Conservation (phyloP, 176 grass and related monocot genomes). For the Zea mays region DNA sequence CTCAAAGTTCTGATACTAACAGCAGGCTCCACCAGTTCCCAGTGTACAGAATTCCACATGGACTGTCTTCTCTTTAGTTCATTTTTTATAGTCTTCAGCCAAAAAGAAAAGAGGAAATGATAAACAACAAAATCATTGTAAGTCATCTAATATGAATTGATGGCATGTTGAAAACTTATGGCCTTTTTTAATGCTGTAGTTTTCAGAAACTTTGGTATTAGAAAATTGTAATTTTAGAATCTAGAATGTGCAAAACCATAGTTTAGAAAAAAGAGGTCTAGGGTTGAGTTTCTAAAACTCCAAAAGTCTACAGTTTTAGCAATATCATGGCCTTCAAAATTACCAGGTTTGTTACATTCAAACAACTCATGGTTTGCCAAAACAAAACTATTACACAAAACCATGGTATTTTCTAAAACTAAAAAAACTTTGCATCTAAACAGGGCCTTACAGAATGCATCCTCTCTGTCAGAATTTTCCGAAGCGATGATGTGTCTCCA, state of each 20-base stretch:
- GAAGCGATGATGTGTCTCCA: constrained; percentile 74
- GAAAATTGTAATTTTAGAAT: neutral
- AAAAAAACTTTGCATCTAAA: neutral
- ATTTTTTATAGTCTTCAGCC: constrained; percentile 76
- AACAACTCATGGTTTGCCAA: neutral
- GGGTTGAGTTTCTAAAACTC: neutral
- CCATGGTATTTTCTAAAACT: neutral
- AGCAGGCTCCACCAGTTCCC: constrained; percentile 77
- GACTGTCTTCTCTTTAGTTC: constrained; percentile 85
- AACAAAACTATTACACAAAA: neutral
- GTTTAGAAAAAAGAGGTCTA: neutral
- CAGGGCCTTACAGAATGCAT: constrained; percentile 75
- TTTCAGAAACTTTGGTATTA: neutral
- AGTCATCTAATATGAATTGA: constrained; percentile 18
- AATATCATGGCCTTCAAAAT: neutral
- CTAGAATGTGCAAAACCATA: neutral
- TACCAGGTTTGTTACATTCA: neutral
- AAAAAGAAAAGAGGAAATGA: constrained; percentile 23
- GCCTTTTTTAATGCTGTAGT: neutral
- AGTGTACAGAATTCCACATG: constrained; percentile 76
- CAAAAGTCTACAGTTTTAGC: neutral
- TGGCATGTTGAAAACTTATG: constrained; percentile 37
- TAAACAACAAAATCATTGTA: constrained; percentile 17
- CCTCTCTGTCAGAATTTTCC: constrained; percentile 75
- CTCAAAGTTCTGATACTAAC: constrained; percentile 79